Evolutionary conservation across 768 basidiomycete species (phyloP).

Genomic region (Termitomyces sp.): DNA sequence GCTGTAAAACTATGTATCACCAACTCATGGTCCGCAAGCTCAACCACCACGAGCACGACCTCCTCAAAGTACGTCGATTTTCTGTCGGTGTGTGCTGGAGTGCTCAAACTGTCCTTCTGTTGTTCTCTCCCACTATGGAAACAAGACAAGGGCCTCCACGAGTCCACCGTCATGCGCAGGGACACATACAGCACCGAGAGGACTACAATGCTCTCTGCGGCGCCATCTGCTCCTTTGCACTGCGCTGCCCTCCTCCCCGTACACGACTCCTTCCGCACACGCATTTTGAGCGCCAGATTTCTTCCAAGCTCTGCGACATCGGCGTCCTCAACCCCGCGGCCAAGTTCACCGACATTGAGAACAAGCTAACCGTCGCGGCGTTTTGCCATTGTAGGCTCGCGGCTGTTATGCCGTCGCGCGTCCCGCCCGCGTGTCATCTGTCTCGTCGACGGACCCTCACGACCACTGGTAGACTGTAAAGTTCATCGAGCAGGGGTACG

Average conservation of each 20-base stretch:
- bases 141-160: too few relatives aligned
- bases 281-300: constrained; percentile 77
- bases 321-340: constrained; percentile 69
- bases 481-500: constrained; percentile 97
- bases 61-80: constrained; percentile 98
- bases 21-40: constrained; percentile 36
- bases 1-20: too few relatives aligned
- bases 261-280: constrained; percentile 80
- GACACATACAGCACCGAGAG: too few relatives aligned
- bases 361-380: constrained; percentile 92
- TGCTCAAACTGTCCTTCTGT: too few relatives aligned
- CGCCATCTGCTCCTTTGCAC: constrained; percentile 78
- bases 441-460: too few relatives aligned
- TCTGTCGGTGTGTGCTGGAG: constrained; percentile 26
- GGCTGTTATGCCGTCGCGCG: constrained; percentile 87
- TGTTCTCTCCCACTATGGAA: too few relatives aligned
- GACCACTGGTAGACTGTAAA: constrained; percentile 67
- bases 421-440: not conserved
- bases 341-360: constrained; percentile 93
- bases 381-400: constrained; percentile 90
- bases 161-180: too few relatives aligned
- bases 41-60: constrained; percentile 93
- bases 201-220: constrained; percentile 82
- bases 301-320: constrained; percentile 63
- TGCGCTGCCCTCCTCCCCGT: constrained; percentile 84